These are phyloP conservation scores for Erodium moschatum DNA, from an alignment of 441 rosid genomes.

Conservation along the genomic window DNA sequence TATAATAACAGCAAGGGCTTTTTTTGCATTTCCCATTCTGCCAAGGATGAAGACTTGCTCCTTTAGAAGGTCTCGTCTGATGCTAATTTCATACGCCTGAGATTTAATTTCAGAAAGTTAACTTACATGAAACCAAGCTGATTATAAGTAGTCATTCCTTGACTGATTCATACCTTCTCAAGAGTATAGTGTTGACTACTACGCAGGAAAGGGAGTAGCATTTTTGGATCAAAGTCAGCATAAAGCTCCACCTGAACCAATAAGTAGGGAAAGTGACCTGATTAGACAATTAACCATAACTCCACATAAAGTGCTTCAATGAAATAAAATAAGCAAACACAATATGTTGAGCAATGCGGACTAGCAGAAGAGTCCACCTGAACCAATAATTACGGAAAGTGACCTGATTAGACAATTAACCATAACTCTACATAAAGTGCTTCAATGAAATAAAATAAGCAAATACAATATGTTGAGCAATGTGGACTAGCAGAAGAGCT, in stretches of 20 bases:
- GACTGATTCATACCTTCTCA: constrained; percentile 61
- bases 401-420: constrained; percentile 16
- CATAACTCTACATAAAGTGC: background rate
- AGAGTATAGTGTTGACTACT: constrained; percentile 95
- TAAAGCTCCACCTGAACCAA: constrained; percentile 75
- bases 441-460: background rate
- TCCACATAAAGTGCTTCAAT: background rate
- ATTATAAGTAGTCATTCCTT: constrained; percentile 15
- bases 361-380: constrained; percentile 57
- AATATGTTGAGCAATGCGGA: background rate
- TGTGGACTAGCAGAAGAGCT: background rate
- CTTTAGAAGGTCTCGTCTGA: constrained; percentile 61
- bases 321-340: background rate
- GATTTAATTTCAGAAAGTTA: constrained; percentile 22
- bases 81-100: constrained; percentile 86
- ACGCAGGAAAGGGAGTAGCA: constrained; percentile 92
- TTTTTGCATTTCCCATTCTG: constrained; percentile 91
- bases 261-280: constrained; percentile 4
- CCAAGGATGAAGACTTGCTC: constrained; percentile 97
- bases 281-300: constrained; percentile 15
- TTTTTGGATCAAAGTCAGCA: constrained; percentile 80
- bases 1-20: constrained; percentile 85
- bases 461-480: background rate
- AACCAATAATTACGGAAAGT: constrained; percentile 17
- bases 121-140: constrained; percentile 17